Evolutionary conservation across 768 basidiomycete species (phyloP).

Genomic region (Scleroderma citrinum): DNA sequence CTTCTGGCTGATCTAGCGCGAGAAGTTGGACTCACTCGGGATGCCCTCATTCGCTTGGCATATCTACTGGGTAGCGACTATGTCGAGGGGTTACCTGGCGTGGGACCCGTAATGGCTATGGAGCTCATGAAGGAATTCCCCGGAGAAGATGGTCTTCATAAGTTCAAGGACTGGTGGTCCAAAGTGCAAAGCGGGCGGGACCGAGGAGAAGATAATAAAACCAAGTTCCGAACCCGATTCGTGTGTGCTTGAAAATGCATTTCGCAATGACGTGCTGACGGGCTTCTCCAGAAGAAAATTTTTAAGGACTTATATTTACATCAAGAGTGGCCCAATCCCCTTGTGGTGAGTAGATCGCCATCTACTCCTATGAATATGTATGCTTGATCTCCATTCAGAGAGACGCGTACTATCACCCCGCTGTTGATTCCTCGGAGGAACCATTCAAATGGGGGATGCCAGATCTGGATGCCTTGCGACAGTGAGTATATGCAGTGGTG

Average conservation of each 20-base stretch:
- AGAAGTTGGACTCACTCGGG: slow-evolving; percentile 83
- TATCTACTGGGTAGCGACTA: slow-evolving; percentile 97
- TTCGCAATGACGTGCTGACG: slow-evolving; percentile 7
- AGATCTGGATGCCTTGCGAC: slow-evolving; percentile 88
- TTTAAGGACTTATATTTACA: slow-evolving; percentile 79
- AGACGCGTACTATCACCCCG: slow-evolving; percentile 90
- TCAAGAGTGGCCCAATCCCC: slow-evolving; percentile 87
- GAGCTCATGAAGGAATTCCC: slow-evolving; percentile 92
- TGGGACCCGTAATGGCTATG: slow-evolving; percentile 96
- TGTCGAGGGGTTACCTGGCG: slow-evolving; percentile 83
- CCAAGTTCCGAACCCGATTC: slow-evolving; percentile 79
- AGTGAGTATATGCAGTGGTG: slow-evolving; percentile 40
- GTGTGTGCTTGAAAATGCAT: slow-evolving; percentile 43
- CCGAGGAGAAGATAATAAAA: slow-evolving; percentile 59
- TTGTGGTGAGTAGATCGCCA: slow-evolving; percentile 55
- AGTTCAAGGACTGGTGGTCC: slow-evolving; percentile 93
- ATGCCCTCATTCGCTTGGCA: slow-evolving; percentile 82
- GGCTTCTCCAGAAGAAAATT: slow-evolving; percentile 67
- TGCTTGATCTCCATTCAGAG: slow-evolving; percentile 40
- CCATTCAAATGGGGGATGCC: slow-evolving; percentile 96
- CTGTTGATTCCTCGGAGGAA: slow-evolving; percentile 86
- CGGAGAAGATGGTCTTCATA: slow-evolving; percentile 73
- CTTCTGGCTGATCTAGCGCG: slow-evolving; percentile 74
- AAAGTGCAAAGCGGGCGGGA: slow-evolving; percentile 91
- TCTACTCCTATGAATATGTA: neutral